These are phyloP conservation scores for Penicillium capsulatum DNA, from an alignment of 2,329 filamentous ascomycete species.

Conservation along the genomic window DNA sequence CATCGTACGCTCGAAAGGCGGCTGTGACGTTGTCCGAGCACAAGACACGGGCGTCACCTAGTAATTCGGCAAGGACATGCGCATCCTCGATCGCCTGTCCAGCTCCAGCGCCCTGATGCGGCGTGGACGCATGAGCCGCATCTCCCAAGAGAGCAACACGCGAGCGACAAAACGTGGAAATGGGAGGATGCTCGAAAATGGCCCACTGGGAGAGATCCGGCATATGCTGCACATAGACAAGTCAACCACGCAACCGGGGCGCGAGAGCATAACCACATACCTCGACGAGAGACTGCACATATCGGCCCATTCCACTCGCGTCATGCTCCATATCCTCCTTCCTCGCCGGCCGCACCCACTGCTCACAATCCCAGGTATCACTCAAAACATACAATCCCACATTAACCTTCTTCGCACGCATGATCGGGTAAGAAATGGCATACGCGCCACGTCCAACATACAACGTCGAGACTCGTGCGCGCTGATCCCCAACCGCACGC, in stretches of 20 bases:
- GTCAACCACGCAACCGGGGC: no score
- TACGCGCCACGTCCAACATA: conserved; percentile 32
- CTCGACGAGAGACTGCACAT: conserved; percentile 26
- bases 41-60: conserved; percentile 39
- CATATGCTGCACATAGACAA: no score
- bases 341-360: conserved; percentile 29
- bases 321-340: conserved; percentile 30
- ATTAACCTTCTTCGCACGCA: conserved; percentile 32
- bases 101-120: conserved; percentile 38
- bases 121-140: conserved; percentile 39
- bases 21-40: conserved; percentile 35
- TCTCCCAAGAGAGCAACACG: conserved; percentile 35
- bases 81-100: conserved; percentile 40
- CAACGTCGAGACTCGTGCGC: conserved; percentile 28
- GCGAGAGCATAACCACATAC: conserved; percentile 11
- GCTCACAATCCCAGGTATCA: conserved; percentile 28
- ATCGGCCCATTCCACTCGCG: conserved; percentile 26
- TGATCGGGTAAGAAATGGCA: conserved; percentile 34
- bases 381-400: conserved; percentile 28
- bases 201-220: conserved; percentile 36
- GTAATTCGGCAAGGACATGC: conserved; percentile 41
- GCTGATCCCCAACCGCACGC: conserved; percentile 30
- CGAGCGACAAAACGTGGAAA: conserved; percentile 30
- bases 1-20: conserved; percentile 52
- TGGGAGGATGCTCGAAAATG: conserved; percentile 32